Base-by-base conservation (phyloP, 208 protist genomes). In the Wallacemonas sp. region DNA sequence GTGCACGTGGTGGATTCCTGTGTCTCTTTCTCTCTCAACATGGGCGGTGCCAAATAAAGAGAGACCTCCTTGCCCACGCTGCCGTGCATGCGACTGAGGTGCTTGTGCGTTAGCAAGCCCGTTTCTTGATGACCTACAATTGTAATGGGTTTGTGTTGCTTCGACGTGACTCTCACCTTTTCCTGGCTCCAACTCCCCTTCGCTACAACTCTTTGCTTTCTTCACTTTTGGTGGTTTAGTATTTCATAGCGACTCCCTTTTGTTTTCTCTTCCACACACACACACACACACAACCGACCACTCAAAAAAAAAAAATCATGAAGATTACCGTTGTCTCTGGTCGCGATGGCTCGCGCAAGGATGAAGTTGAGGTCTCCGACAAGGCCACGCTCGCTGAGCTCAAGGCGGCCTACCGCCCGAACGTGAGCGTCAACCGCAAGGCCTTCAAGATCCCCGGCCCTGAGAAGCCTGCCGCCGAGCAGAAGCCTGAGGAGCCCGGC, bases 301-400 rank as follows among this genome's bases (percentile, higher is more conserved):
- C 36, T 41, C 36, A 7, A 14, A 41, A n/a, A n/a, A n/a, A n/a
- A n/a, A n/a, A n/a, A 23, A 48, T 25, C 57, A 94, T 94, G 89
- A 92, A 92, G 76, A 68, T 94, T 22, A 84, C 75, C 65, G 76
- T 94, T 23, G 49, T 84, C 16, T 83, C 78, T 61, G 82, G 84
- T 26, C 64, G 62, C 39, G 67, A 77, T 31, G 70, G 70, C 29
- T 29, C 72, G 1, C 67, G 65, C 36, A 77, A 75, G 66, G 73
- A 92, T 52, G 68, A 78, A 20, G 57, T 95, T 42, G 76, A 87
- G 61, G 61, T 95, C 28, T 67, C 84, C 44, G 65, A 62, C 26
- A 83, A 72, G 49, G 82, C 89, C 42, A 92, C 77, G 29, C 61
- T 92, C 26, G 79, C 65, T 14, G 86, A 95, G 64, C 77, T 95